Percentiles rank a stretch among this genome's conserved stretches.
Conservation (phyloP, 495 filamentous ascomycete species). For the Trypethelium eluteriae region DNA sequence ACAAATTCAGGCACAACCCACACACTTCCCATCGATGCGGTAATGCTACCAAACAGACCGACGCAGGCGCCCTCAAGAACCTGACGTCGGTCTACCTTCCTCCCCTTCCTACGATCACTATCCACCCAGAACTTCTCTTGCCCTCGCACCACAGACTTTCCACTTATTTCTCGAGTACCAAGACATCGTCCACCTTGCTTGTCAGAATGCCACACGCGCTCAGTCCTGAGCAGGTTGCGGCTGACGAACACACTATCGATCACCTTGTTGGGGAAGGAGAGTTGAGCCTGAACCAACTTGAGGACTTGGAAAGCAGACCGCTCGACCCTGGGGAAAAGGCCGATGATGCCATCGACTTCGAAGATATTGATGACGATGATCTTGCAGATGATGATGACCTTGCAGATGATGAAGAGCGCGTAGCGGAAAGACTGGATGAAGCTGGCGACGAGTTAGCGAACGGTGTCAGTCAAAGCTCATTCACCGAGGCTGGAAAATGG, state of each 20-base stretch:
- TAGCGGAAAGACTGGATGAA: neutral
- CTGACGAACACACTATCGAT: constrained; percentile 12
- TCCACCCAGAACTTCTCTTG: neutral
- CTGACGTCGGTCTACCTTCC: neutral
- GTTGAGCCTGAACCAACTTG: constrained; percentile 2
- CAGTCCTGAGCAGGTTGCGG: constrained; percentile 15
- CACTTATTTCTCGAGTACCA: neutral
- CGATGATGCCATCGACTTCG: constrained; percentile 77
- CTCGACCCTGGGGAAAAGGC: constrained; percentile 64
- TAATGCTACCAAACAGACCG: neutral
- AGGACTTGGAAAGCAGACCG: constrained; percentile 14
- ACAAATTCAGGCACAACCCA: too few species aligned
- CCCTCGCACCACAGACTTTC: neutral
- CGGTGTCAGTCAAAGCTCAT: neutral
- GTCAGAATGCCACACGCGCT: constrained; percentile 19
- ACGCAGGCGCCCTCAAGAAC: neutral
- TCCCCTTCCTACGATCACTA: neutral
- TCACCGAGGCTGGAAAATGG: neutral
- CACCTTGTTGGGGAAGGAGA: constrained; percentile 9
- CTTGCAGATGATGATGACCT: constrained; percentile 57
- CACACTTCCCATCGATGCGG: neutral
- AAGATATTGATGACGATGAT: constrained; percentile 72
- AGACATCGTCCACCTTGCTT: neutral
- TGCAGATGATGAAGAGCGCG: constrained; percentile 13
- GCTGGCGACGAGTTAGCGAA: constrained; percentile 14